Percentiles rank a stretch among this genome's conserved stretches.
Evolutionary conservation across 306 rosid species (phyloP).

Genomic region (Astragalus membranaceus): DNA sequence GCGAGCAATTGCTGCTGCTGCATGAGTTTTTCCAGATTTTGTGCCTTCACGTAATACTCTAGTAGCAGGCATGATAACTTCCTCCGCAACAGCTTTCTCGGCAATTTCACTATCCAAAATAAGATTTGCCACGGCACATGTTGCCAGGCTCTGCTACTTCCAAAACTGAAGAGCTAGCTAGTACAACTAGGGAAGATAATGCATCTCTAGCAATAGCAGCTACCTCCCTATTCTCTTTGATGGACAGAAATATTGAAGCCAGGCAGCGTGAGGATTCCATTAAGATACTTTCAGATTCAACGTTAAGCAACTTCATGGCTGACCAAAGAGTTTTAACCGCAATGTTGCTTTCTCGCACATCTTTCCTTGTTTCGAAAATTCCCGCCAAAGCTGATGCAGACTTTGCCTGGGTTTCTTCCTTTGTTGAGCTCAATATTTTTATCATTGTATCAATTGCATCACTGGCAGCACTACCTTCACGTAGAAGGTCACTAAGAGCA

Average conservation of each 20-base stretch:
- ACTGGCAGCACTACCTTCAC: constrained; percentile 93
- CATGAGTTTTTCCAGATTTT: constrained; percentile 69
- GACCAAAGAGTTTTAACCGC: constrained; percentile 81
- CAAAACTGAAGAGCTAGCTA: constrained; percentile 71
- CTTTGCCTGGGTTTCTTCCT: constrained; percentile 96
- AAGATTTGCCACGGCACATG: constrained; percentile 94
- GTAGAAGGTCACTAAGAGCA: constrained; percentile 75
- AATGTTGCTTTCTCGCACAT: constrained; percentile 80
- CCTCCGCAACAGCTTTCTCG: constrained; percentile 74
- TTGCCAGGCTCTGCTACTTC: constrained; percentile 84
- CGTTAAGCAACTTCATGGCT: constrained; percentile 64
- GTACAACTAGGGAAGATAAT: constrained; percentile 53
- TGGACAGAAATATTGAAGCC: constrained; percentile 88
- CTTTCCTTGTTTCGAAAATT: constrained; percentile 82
- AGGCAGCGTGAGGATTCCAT: constrained; percentile 81
- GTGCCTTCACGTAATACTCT: constrained; percentile 87
- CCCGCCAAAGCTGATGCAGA: constrained; percentile 89
- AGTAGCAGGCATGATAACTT: constrained; percentile 84
- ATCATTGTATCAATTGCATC: constrained; percentile 93
- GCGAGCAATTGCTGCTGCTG: constrained; percentile 95
- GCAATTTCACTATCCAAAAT: constrained; percentile 78
- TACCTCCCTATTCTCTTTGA: constrained; percentile 84
- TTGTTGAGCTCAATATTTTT: constrained; percentile 65
- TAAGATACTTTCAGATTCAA: constrained; percentile 67
- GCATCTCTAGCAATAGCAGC: constrained; percentile 77